Conservation (phyloP, 2,329 filamentous ascomycete species). For the Fusarium ramigenum region DNA sequence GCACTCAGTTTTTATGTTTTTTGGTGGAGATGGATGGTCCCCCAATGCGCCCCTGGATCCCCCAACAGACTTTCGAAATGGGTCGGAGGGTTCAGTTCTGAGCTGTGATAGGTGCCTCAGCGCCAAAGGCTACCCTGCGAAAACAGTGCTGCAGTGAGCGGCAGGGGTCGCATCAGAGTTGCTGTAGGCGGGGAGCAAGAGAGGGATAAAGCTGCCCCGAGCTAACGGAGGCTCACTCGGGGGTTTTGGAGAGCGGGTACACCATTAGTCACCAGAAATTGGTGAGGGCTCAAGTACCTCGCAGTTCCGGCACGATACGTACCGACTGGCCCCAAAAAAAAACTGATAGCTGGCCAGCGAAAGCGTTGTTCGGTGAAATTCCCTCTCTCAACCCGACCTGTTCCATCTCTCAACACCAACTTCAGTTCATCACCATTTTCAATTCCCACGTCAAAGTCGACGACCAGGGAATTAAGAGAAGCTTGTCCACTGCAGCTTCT, state of each 20-base stretch:
- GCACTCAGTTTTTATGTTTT: neutral
- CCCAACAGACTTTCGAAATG: constrained; percentile 41
- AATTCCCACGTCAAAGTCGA: constrained; percentile 41
- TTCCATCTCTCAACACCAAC: constrained; percentile 42
- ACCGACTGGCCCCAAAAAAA: constrained; percentile 46
- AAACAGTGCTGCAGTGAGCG: constrained; percentile 17
- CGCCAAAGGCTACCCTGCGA: neutral
- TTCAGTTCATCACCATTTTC: constrained; percentile 35
- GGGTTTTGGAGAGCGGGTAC: constrained; percentile 40
- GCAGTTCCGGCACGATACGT: constrained; percentile 43
- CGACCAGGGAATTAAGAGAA: constrained; percentile 42
- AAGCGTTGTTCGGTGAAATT: constrained; percentile 44
- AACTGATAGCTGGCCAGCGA: constrained; percentile 42
- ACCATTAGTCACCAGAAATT: constrained; percentile 4
- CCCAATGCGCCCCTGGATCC: constrained; percentile 37
- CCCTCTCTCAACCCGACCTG: constrained; percentile 45
- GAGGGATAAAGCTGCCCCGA: constrained; percentile 45
- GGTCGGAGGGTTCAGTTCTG: constrained; percentile 17
- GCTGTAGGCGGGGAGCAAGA: constrained; percentile 36
- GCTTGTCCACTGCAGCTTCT: constrained; percentile 37
- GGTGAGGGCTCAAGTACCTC: constrained; percentile 37
- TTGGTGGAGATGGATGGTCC: constrained; percentile 35
- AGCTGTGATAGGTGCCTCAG: constrained; percentile 26
- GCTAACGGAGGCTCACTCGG: constrained; percentile 41
- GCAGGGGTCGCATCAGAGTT: constrained; percentile 23